These are phyloP conservation scores for Colletotrichum somersetense DNA, from an alignment of 2,329 filamentous ascomycete genomes.

Conservation along the genomic window DNA sequence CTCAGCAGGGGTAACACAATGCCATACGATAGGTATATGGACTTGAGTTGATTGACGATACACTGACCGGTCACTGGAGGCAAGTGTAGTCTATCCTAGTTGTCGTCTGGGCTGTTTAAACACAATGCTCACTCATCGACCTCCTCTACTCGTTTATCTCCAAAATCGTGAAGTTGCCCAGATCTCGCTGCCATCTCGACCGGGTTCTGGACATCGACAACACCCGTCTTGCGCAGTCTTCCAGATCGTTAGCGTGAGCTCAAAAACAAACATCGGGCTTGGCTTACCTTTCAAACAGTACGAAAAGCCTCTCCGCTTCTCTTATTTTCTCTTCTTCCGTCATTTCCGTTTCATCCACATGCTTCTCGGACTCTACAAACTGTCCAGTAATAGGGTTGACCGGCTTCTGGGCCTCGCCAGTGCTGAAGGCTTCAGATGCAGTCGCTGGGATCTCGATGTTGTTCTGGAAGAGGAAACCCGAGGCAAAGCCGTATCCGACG, in stretches of 20 bases:
- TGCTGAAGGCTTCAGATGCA: constrained; percentile 65
- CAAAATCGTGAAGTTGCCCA: constrained; percentile 78
- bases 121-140: constrained; percentile 51
- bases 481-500: constrained; percentile 94
- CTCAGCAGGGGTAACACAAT: no score
- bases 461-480: constrained; percentile 88
- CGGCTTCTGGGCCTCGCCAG: constrained; percentile 51
- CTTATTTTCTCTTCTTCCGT: constrained; percentile 91
- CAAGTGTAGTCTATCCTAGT: not conserved
- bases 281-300: constrained; percentile 84
- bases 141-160: constrained; percentile 64
- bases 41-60: not conserved
- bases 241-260: constrained; percentile 24
- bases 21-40: not conserved
- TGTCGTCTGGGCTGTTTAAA: not conserved
- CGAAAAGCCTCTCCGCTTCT: constrained; percentile 90
- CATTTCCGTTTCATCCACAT: constrained; percentile 77
- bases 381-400: constrained; percentile 93
- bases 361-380: constrained; percentile 75
- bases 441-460: constrained; percentile 82
- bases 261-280: no score
- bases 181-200: constrained; percentile 77
- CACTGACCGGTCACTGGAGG: no score
- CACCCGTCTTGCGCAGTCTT: constrained; percentile 78
- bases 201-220: constrained; percentile 84